Percentiles rank a stretch among this genome's conserved stretches.
Conservation (phyloP, 225 moss, liverwort and hornwort genomes). For the Asterella californica region DNA sequence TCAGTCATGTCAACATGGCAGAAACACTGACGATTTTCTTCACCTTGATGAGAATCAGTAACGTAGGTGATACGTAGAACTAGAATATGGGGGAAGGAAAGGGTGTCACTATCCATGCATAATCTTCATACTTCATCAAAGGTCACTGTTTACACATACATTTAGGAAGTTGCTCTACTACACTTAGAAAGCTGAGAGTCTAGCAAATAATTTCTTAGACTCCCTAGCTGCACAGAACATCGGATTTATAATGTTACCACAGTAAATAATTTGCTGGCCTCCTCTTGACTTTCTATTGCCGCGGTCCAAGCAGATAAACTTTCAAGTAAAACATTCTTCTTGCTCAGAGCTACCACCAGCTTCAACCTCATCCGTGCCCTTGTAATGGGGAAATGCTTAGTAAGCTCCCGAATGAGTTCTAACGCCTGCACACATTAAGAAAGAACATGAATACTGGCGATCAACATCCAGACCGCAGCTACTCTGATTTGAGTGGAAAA, state of each 20-base stretch:
- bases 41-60: not conserved
- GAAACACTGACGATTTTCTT: not conserved
- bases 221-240: not conserved
- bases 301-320: conserved; percentile 62
- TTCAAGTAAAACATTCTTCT: conserved; percentile 50
- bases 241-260: conserved; percentile 41
- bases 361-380: conserved; percentile 89
- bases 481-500: not conserved
- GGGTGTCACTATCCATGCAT: too few relatives aligned
- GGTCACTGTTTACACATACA: not conserved
- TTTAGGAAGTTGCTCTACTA: not conserved
- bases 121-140: too few relatives aligned
- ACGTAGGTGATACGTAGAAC: not conserved
- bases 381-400: conserved; percentile 83
- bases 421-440: conserved; percentile 56
- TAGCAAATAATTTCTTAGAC: not conserved
- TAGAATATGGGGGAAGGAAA: not conserved
- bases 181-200: not conserved
- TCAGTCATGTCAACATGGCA: not conserved
- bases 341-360: conserved; percentile 59
- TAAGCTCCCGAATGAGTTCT: conserved; percentile 80
- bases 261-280: conserved; percentile 50
- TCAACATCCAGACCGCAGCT: not conserved
- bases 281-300: conserved; percentile 69
- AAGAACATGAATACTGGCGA: not conserved